Evolutionary conservation across 805 yeast species (phyloP), one percentile per base, ranked within the genome.

Genomic region (Lipomyces orientalis): DNA sequence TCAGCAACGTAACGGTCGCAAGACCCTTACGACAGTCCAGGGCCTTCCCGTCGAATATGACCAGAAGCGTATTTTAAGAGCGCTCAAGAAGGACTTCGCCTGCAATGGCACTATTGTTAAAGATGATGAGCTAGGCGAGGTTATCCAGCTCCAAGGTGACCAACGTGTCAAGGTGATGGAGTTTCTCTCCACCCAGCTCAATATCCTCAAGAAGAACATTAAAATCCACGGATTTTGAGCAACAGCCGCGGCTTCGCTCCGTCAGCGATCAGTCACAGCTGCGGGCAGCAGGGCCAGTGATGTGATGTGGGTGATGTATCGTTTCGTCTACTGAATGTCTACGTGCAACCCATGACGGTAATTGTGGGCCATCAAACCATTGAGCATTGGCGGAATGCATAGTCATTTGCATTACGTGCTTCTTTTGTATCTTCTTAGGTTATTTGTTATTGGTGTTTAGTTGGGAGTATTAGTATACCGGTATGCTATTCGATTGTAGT

Each of bases 1-100:
- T 80, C 99, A 94, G 84, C 99, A 94, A 85, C 94, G 99, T 86
- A 94, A 95, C 85, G 99, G 99, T 80, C 93, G 98, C 84, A 94
- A 94, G 84, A 94, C 98, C 72, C 87, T 94, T 80, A 94, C 99
- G 74, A 94, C 99, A 54, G 98, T 94, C 71, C 98, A 95, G 84
- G 99, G 99, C 78, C 87, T 94, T 70, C 98, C 98, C 73, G 88
- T 82, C 71, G 98, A 95, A 81, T 94, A 92, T 82, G 99, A 94
- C 80, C 84, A 90, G 80, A 94, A 94, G 85, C 91, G 94, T 79
- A 93, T 94, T 76, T 85, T 94, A 76, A 91, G 92, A 81, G 97
- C 92, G 68, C 85, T 94, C 78, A 94, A 95, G 87, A 95, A 95
- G 82, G 98, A 95, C 80, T 94, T 95, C 80, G 99, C 98, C 74